Conservation (phyloP, 768 basidiomycete species). For the Stropharia rugosoannulata region DNA sequence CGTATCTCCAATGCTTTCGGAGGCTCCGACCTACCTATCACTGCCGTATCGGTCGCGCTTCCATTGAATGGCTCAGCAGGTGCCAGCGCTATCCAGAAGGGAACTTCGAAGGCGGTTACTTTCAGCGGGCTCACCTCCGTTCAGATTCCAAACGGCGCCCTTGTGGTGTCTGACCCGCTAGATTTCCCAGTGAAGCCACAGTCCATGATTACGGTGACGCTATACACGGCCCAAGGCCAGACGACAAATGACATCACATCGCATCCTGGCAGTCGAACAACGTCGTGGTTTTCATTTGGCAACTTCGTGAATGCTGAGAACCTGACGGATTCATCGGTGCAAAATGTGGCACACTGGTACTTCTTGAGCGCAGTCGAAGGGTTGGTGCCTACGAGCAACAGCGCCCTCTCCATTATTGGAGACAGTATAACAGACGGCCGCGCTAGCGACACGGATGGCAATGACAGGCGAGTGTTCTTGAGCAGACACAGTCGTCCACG, state of each 20-base stretch:
- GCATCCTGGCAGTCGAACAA: slow-evolving; percentile 52
- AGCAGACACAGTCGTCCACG: neutral
- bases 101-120: slow-evolving; percentile 35
- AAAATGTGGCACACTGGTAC: slow-evolving; percentile 36
- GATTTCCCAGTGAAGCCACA: slow-evolving; percentile 36
- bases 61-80: slow-evolving; percentile 37
- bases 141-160: slow-evolving; percentile 41
- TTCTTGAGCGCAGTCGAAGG: slow-evolving; percentile 44
- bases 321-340: slow-evolving; percentile 30
- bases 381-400: slow-evolving; percentile 28
- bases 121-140: slow-evolving; percentile 43
- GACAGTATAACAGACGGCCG: slow-evolving; percentile 56
- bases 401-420: slow-evolving; percentile 42
- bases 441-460: slow-evolving; percentile 40
- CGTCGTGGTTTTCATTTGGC: slow-evolving; percentile 39
- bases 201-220: slow-evolving; percentile 37
- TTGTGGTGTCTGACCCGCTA: slow-evolving; percentile 45
- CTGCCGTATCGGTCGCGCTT: slow-evolving; percentile 41
- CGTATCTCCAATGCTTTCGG: slow-evolving; percentile 52
- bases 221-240: slow-evolving; percentile 42
- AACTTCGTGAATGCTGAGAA: slow-evolving; percentile 34
- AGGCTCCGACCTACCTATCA: slow-evolving; percentile 38
- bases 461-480: slow-evolving; percentile 35
- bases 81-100: slow-evolving; percentile 30
- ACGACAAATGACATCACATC: slow-evolving; percentile 38